Percentiles rank a stretch among this genome's conserved stretches.
Evolutionary conservation across 495 filamentous ascomycete species (phyloP).

Genomic region (Opeltia flavorubescens): DNA sequence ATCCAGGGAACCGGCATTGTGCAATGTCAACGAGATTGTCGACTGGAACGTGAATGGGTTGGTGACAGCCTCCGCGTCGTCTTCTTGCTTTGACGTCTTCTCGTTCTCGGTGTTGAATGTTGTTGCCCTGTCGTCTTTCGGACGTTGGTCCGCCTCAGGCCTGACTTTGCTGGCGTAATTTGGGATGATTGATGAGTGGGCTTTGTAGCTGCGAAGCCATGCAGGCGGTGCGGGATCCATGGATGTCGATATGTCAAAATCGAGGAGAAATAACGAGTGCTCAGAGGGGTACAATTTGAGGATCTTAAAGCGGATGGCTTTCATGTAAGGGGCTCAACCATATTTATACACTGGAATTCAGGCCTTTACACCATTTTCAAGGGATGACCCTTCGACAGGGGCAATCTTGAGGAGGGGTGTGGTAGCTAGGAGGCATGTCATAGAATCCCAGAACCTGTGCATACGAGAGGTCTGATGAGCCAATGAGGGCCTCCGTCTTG

Average conservation of each 20-base stretch:
- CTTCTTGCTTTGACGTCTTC: background rate
- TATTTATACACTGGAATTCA: background rate
- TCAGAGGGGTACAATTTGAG: background rate
- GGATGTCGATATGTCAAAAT: background rate
- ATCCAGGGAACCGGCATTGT: background rate
- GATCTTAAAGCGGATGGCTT: background rate
- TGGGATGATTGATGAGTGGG: background rate
- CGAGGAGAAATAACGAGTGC: background rate
- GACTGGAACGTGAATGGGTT: background rate
- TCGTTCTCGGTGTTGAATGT: background rate
- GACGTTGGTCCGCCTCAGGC: background rate
- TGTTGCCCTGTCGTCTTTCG: background rate
- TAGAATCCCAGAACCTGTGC: background rate
- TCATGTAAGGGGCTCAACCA: too few species aligned
- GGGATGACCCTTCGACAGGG: background rate
- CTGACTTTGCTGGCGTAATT: slow-evolving; percentile 1
- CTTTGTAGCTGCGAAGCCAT: slow-evolving; percentile 1
- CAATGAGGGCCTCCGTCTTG: background rate
- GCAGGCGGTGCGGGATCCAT: background rate
- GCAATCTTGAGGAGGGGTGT: background rate
- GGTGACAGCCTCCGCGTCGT: background rate
- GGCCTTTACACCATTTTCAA: background rate
- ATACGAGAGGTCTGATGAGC: background rate
- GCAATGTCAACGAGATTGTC: background rate
- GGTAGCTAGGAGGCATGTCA: background rate